These are phyloP conservation scores for Agarophyton chilense DNA, from an alignment of 23 red algal genomes.

Conservation along the genomic window DNA sequence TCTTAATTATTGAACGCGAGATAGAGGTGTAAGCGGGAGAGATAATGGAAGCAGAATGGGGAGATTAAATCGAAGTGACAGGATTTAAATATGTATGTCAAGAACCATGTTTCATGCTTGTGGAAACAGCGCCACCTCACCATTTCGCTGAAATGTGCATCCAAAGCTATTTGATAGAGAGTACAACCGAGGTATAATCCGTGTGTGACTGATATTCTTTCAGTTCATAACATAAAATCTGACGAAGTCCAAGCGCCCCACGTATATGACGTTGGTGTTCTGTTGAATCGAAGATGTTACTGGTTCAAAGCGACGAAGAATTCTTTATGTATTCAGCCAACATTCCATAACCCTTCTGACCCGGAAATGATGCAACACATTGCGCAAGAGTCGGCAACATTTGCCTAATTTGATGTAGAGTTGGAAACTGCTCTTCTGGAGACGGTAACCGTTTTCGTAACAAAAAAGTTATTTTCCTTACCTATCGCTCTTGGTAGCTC, in stretches of 20 bases:
- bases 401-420: background rate
- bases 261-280: background rate
- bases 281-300: background rate
- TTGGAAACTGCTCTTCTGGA: background rate
- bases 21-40: too few relatives aligned
- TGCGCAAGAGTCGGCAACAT: constrained; percentile 24
- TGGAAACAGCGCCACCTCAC: constrained; percentile 8
- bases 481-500: background rate
- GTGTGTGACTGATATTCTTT: constrained; percentile 7
- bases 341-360: constrained; percentile 12
- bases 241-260: constrained; percentile 13
- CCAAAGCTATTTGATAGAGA: constrained; percentile 3
- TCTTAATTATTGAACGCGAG: too few relatives aligned
- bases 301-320: background rate
- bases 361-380: constrained; percentile 22
- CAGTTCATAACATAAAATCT: background rate
- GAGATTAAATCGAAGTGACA: too few relatives aligned
- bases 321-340: background rate
- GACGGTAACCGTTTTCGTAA: background rate
- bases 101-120: too few relatives aligned
- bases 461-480: background rate
- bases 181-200: constrained; percentile 12
- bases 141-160: background rate
- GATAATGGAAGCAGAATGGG: too few relatives aligned
- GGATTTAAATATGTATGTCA: background rate